phyloP scores from a whole-genome alignment of 2,329 filamentous ascomycete species.

The Cercospora nicotianae region DNA sequence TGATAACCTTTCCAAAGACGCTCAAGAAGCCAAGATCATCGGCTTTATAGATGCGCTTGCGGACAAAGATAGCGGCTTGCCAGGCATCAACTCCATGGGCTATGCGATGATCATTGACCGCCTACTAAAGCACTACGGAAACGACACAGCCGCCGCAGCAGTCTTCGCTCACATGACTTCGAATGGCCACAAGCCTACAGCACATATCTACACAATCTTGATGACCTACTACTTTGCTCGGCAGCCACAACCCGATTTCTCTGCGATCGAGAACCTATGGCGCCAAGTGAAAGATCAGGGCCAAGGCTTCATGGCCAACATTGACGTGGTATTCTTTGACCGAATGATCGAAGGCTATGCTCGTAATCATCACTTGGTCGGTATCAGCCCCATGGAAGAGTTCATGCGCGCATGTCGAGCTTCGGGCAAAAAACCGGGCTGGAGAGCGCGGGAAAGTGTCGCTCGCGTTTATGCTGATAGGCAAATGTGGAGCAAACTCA shows the following conservation, averaged over 20 bases:
- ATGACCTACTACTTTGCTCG: slow-evolving; percentile 64
- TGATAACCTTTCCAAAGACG: slow-evolving; percentile 43
- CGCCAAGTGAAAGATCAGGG: slow-evolving; percentile 43
- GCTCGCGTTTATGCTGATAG: slow-evolving; percentile 42
- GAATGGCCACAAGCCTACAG: slow-evolving; percentile 54
- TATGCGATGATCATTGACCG: slow-evolving; percentile 71
- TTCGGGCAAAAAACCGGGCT: slow-evolving; percentile 46
- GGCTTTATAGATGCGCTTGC: slow-evolving; percentile 58
- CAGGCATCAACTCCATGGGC: slow-evolving; percentile 57
- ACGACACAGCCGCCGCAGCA: slow-evolving; percentile 55
- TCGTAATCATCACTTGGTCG: slow-evolving; percentile 44
- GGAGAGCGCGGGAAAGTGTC: slow-evolving; percentile 43
- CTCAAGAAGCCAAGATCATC: slow-evolving; percentile 58
- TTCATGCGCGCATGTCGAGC: slow-evolving; percentile 44
- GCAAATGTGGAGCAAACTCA: slow-evolving; percentile 40
- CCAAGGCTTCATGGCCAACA: slow-evolving; percentile 17
- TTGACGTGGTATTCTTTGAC: slow-evolving; percentile 66
- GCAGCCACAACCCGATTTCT: slow-evolving; percentile 56
- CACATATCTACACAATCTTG: slow-evolving; percentile 74
- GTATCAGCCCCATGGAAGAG: slow-evolving; percentile 49
- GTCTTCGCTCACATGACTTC: slow-evolving; percentile 64
- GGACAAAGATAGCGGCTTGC: slow-evolving; percentile 52
- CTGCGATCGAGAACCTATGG: slow-evolving; percentile 62
- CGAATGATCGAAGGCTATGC: slow-evolving; percentile 69
- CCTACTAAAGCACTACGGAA: slow-evolving; percentile 53